Evolutionary conservation across 192 early-diverging fungal genomes (phyloP), one percentile per base, ranked within the genome.

Genomic region (Borealophlyctis nickersoniae): DNA sequence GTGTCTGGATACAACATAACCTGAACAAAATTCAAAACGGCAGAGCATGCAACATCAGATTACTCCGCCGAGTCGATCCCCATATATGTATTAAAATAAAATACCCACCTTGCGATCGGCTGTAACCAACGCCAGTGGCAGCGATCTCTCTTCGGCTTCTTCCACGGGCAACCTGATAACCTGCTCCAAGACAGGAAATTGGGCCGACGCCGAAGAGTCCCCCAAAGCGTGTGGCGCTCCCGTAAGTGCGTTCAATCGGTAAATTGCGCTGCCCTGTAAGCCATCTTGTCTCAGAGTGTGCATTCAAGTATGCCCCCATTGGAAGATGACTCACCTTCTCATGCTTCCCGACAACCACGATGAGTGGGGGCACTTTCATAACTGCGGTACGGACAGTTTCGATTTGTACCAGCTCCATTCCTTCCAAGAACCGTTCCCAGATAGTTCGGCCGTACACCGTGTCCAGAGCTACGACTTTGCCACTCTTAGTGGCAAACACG

Each of bases 391-490:
- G 76, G 2, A 91, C 39, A 30, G 74, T 53, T 14, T 79, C 49
- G 7, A 87, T 51, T 4, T 81, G 71, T n/a, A 4, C 73, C 69
- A 63, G 73, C 69, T 48, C 58, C 70, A 73, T 63, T 73, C 61
- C 69, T 73, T 49, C 72, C 77, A 89, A 39, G 66, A 63, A 83
- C 45, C 63, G 67, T n/a, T 86, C 83, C 97, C 97, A 99, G 5
- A 91, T 76, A 54, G 86, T 82, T 27, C 81, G 67, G 2, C 94
- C 94, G 50, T 72, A 83, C 53, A 74, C 81, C 36, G 94, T 90
- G 64, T 94, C 89, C 23, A 95, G 75, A 3, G 91, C 94, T 30
- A 91, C 75, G 13, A 98, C 52, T 54, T 92, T 91, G 62, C 94
- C 93, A 2, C 81, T 90, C 2, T 73, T 55, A 19, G 93, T 83